phyloP scores from a whole-genome alignment of 2,329 filamentous ascomycete genomes.

The Penicillium polonicum region DNA sequence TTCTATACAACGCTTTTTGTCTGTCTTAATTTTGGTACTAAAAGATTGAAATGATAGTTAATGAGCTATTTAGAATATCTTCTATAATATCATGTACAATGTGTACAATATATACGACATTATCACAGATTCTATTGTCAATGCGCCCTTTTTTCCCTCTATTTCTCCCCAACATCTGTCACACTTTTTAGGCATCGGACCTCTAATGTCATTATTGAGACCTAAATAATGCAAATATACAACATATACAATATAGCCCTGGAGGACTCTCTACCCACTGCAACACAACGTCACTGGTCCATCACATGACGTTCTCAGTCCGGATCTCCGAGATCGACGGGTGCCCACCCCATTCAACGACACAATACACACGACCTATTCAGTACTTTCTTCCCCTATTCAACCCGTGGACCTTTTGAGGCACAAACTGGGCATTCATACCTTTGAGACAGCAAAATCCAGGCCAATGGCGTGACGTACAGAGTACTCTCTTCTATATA shows the following conservation, averaged over 20 bases:
- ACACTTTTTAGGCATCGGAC: neutral
- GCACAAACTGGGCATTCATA: neutral
- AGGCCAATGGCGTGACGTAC: neutral
- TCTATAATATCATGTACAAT: neutral
- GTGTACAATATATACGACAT: neutral
- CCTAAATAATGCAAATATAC: neutral
- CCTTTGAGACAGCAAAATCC: neutral
- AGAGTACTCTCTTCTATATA: neutral
- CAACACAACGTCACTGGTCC: conserved; percentile 9
- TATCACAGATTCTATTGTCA: neutral
- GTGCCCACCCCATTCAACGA: conserved; percentile 4
- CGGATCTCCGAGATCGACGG: conserved; percentile 12
- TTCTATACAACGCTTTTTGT: neutral
- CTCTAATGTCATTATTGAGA: neutral
- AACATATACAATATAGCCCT: neutral
- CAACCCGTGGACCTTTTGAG: neutral
- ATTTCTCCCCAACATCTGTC: neutral
- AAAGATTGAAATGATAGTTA: neutral
- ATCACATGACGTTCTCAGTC: conserved; percentile 14
- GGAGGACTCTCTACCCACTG: neutral
- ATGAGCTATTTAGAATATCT: neutral
- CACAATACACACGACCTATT: neutral
- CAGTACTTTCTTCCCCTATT: neutral
- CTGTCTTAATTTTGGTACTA: neutral
- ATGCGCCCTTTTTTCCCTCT: neutral